Percentiles rank a stretch among this genome's conserved stretches.
Conservation (phyloP, 148 eudicot species). For the Rhododendron griersonianum region DNA sequence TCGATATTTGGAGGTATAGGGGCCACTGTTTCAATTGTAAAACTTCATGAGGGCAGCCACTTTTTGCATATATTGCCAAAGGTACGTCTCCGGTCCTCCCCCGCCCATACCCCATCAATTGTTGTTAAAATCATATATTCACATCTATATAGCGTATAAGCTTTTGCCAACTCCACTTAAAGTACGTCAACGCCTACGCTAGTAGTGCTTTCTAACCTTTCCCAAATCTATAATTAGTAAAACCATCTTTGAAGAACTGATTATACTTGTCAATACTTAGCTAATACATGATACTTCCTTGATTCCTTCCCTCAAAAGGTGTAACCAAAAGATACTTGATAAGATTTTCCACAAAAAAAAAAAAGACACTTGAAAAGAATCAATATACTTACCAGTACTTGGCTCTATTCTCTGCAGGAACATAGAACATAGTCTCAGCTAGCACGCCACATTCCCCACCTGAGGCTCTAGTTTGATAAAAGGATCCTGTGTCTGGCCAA, state of each 20-base stretch:
- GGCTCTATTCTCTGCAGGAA: conserved; percentile 84
- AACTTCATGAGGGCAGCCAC: background rate
- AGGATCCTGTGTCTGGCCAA: conserved; percentile 73
- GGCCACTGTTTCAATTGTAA: background rate
- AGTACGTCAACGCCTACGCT: background rate
- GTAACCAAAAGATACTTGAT: background rate
- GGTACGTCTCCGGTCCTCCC: background rate
- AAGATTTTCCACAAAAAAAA: no score
- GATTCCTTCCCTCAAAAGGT: background rate
- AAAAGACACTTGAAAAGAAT: background rate
- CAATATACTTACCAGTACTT: conserved; percentile 52
- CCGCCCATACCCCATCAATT: background rate
- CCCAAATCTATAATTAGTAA: background rate
- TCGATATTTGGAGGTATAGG: background rate
- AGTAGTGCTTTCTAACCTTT: background rate
- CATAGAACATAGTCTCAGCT: conserved; percentile 76
- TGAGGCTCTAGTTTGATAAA: conserved; percentile 53
- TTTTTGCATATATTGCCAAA: no score
- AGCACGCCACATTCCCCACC: conserved; percentile 95
- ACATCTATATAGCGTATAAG: background rate
- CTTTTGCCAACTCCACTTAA: background rate
- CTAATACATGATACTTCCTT: background rate
- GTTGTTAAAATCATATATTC: background rate
- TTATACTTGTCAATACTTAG: background rate
- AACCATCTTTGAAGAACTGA: background rate